phyloP scores from a whole-genome alignment of 148 eudicot genomes.

The Polygonum maritimum region DNA sequence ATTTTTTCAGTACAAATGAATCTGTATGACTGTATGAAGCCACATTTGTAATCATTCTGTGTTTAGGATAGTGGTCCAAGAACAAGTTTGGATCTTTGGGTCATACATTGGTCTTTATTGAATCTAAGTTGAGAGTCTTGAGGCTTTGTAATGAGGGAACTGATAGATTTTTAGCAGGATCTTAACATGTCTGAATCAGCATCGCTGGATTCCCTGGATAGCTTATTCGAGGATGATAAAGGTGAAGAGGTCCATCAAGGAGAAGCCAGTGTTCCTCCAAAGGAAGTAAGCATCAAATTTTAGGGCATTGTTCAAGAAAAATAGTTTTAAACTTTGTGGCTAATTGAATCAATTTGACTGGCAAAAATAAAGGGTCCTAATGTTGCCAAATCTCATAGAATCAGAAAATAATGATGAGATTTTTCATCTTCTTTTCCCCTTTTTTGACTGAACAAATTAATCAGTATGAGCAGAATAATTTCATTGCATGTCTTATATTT shows the following conservation, averaged over 20 bases:
- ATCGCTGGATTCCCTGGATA: slow-evolving; percentile 68
- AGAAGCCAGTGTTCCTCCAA: slow-evolving; percentile 22
- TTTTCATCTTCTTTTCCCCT: neutral
- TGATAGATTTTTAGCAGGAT: slow-evolving; percentile 28
- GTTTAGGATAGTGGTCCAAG: neutral
- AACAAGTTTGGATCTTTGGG: neutral
- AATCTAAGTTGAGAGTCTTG: neutral
- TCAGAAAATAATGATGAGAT: neutral
- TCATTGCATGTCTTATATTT: neutral
- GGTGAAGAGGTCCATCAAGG: slow-evolving; percentile 28
- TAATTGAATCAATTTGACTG: neutral
- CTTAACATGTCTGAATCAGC: slow-evolving; percentile 28
- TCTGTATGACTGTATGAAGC: neutral
- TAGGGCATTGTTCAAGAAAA: neutral
- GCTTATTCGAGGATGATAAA: slow-evolving; percentile 52
- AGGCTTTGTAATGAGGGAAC: neutral
- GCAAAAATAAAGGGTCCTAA: neutral
- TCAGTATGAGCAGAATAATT: neutral
- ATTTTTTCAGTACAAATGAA: neutral
- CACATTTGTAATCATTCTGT: neutral
- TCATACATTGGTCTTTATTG: neutral
- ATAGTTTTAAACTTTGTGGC: neutral
- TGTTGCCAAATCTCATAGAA: neutral
- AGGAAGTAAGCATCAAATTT: slow-evolving; percentile 44
- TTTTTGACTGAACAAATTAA: neutral